These are phyloP conservation scores for Fusarium proliferatum DNA, from an alignment of 2,329 filamentous ascomycete species.

Conservation along the genomic window DNA sequence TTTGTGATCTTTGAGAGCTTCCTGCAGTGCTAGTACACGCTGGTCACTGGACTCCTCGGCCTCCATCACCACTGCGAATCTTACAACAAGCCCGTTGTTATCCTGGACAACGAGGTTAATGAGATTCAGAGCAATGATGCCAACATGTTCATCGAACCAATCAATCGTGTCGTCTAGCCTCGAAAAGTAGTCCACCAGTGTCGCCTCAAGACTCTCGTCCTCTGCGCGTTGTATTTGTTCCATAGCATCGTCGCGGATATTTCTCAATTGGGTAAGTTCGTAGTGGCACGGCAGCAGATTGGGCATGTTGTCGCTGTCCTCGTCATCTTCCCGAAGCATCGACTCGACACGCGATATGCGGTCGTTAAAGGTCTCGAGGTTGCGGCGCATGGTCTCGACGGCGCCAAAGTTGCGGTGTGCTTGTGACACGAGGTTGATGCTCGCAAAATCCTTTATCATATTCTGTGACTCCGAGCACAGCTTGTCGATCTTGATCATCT, in stretches of 20 bases:
- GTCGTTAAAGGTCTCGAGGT: conserved; percentile 87
- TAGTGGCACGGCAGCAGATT: conserved; percentile 92
- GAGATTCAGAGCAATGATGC: conserved; percentile 86
- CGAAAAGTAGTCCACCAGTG: conserved; percentile 89
- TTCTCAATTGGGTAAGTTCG: conserved; percentile 88
- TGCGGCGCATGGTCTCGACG: conserved; percentile 91
- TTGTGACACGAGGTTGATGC: conserved; percentile 91
- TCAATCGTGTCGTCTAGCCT: conserved; percentile 88
- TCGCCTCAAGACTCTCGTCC: conserved; percentile 80
- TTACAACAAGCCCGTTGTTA: conserved; percentile 89
- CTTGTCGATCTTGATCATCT: conserved; percentile 98
- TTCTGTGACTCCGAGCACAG: conserved; percentile 96
- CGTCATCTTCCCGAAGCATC: conserved; percentile 85
- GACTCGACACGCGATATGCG: conserved; percentile 80
- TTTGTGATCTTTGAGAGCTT: conserved; percentile 94
- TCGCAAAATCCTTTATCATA: conserved; percentile 96
- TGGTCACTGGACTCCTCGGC: conserved; percentile 97
- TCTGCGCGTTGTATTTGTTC: conserved; percentile 88
- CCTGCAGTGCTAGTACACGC: conserved; percentile 88
- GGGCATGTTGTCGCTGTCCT: conserved; percentile 88
- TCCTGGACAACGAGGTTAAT: conserved; percentile 88
- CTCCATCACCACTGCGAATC: conserved; percentile 91
- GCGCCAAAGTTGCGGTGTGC: conserved; percentile 97
- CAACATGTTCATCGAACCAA: conserved; percentile 96
- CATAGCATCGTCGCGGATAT: conserved; percentile 96